Percentiles rank a stretch among this genome's conserved stretches.
Evolutionary conservation across 2,329 filamentous ascomycete genomes (phyloP).

Genomic region (Aaosphaeria arxii): DNA sequence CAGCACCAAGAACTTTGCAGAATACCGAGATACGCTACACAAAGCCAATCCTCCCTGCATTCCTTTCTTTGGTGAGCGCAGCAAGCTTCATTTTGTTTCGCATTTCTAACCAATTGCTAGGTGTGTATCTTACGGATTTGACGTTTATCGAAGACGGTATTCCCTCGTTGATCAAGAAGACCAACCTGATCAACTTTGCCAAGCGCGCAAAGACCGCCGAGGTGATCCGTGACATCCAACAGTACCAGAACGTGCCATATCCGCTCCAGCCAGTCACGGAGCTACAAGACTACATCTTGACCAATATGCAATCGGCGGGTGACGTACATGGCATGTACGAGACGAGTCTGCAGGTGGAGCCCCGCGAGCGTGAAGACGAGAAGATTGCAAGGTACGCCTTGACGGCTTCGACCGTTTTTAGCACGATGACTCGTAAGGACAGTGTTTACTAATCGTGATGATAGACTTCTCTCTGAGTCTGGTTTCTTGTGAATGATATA

Average conservation of each 20-base stretch:
- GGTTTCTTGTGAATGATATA: slow-evolving; percentile 49
- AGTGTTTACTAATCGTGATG: slow-evolving; percentile 14
- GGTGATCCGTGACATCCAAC: slow-evolving; percentile 96
- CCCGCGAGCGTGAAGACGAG: slow-evolving; percentile 94
- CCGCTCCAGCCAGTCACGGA: slow-evolving; percentile 84
- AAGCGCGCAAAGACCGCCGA: slow-evolving; percentile 98
- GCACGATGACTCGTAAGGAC: slow-evolving; percentile 5
- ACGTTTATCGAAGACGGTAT: slow-evolving; percentile 99
- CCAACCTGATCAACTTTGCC: slow-evolving; percentile 95
- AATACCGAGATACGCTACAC: slow-evolving; percentile 91
- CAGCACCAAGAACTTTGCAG: slow-evolving; percentile 96
- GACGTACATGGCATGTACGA: slow-evolving; percentile 99
- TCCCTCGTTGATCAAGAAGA: slow-evolving; percentile 92
- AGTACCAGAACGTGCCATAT: slow-evolving; percentile 98
- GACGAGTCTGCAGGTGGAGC: slow-evolving; percentile 89
- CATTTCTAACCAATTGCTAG: slow-evolving; percentile 45
- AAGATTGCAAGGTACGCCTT: slow-evolving; percentile 88
- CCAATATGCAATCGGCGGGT: slow-evolving; percentile 90
- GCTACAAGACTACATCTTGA: slow-evolving; percentile 93
- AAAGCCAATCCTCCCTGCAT: slow-evolving; percentile 94
- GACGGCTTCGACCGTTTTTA: slow-evolving; percentile 1
- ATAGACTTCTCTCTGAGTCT: slow-evolving; percentile 53
- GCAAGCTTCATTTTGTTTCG: not conserved
- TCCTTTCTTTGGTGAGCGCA: slow-evolving; percentile 82
- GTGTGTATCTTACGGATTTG: slow-evolving; percentile 93